A percentile compares a stretch with the other conserved stretches of the same genome.
Evolutionary conservation across 2,329 filamentous ascomycete species (phyloP).

Genomic region (Nigrograna mackinnonii): DNA sequence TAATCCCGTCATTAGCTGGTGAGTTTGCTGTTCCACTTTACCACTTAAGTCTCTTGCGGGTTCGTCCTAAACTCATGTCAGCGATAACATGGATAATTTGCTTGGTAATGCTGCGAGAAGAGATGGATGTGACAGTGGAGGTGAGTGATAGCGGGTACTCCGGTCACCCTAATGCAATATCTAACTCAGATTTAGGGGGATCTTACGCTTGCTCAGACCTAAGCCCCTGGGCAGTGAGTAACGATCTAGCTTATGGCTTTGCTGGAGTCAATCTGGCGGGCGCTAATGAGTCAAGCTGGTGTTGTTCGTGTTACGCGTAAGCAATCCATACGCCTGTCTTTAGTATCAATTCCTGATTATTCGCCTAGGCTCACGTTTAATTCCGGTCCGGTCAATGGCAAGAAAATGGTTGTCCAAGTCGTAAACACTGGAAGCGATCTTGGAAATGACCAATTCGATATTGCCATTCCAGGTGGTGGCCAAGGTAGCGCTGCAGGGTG

Average conservation of each 20-base stretch:
- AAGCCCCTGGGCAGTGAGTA: slow-evolving; percentile 61
- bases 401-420: slow-evolving; percentile 65
- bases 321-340: slow-evolving; percentile 2
- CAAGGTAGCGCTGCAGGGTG: slow-evolving; percentile 52
- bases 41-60: neutral
- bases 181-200: slow-evolving; percentile 31
- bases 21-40: neutral
- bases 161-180: neutral
- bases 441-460: slow-evolving; percentile 61
- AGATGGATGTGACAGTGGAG: slow-evolving; percentile 58
- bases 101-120: slow-evolving; percentile 51
- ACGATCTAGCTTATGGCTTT: slow-evolving; percentile 62
- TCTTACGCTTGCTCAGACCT: slow-evolving; percentile 60
- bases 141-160: no score
- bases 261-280: slow-evolving; percentile 62
- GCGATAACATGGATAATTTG: slow-evolving; percentile 56
- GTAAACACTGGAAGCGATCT: slow-evolving; percentile 65
- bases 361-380: slow-evolving; percentile 55
- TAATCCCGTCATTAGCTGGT: slow-evolving; percentile 52
- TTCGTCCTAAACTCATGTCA: neutral
- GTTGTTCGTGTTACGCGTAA: slow-evolving; percentile 63
- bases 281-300: slow-evolving; percentile 60
- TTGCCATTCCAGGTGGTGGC: slow-evolving; percentile 57
- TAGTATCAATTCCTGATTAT: neutral
- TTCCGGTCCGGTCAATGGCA: slow-evolving; percentile 56